Evolutionary conservation across 2,329 filamentous ascomycete genomes (phyloP), one percentile per base, ranked within the genome.

Genomic region (Claviceps pazoutovae): DNA sequence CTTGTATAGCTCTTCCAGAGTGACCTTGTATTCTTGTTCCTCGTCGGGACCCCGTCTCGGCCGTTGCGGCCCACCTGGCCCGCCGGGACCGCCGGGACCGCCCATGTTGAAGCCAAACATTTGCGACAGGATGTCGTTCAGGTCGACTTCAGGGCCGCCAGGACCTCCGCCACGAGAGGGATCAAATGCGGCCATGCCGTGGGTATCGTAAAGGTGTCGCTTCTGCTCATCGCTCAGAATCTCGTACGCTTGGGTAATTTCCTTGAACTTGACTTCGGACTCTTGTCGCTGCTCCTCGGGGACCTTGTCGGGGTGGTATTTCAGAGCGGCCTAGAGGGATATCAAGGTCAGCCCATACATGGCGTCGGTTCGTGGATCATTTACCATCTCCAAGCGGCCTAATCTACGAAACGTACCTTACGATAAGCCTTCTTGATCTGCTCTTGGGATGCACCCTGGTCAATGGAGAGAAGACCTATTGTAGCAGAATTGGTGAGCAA

Each of bases 191-290:
- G 86, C 80, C 90, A 97, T 96, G 71, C 93, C 93, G 65, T 95
- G 88, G 56, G 82, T 83, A 64, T 98, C 93, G 73, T 98, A 98
- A 56, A 94, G 71, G 52, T 86, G 78, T 62, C 93, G 85, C 69
- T 95, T 96, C 56, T 97, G 82, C 56, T 97, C 91, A 75, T 98
- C 91, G 71, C 82, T 85, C 52, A 98, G 88, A 65, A 98, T 97
- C 66, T 98, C 93, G 74, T 98, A 98, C 60, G 93, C 93, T 71
- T 94, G 85, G 54, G 86, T 90, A 53, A 95, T 84, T 51, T 83
- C 74, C 72, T 98, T 98, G 82, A 98, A 98, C 64, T 84, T 89
- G 64, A 83, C 76, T 68, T 97, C 93, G 55, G 93, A 88, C 59
- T 84, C 86, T 64, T 83, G 83, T 59, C 91, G 84, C 64, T 90